Evolutionary conservation across 257 asterid species (phyloP), one percentile per base, ranked within the genome.

Genomic region (Mitragyna speciosa): DNA sequence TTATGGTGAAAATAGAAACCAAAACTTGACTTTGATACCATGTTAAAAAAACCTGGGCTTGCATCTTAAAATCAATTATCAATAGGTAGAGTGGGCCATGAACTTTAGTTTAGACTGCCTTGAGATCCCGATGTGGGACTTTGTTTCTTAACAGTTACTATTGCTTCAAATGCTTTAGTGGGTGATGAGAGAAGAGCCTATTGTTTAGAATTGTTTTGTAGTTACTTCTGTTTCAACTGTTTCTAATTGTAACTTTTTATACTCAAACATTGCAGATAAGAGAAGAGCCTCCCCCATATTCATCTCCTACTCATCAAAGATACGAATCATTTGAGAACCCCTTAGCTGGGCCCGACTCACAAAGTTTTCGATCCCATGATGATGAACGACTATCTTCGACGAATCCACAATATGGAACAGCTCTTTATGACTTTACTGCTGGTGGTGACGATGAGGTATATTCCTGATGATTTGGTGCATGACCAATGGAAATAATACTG

Each of bases 361-460:
- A 85, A 63, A 89, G 96, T 86, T 91, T 85, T 88, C 84, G 81
- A 66, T 83, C 91, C 45, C 89, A 78, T 51, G 95, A 92, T 72
- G 99, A 88, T 19, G 93, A 89, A 64, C 92, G 90, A 64, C 61
- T 85, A 78, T 92, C 97, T 88, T 91, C 98, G 15, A 91, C 95
- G 65, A 88, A 88, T 88, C 85, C 89, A 70, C 91, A 92, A 85
- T 79, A 65, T 43, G 99, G 98, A 75, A 71, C 94, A 79, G 99
- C 99, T 56, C 93, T 96, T 74, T 96, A 96, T 88, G 99, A 96
- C 88, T 96, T 96, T 89, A 92, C 94, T 80, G 99, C 99, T 78
- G 99, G 99, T 56, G 99, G 99, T 61, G 98, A 96, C 84, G 99
- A 96, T 83, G 99, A 96, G 98, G 99, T 94, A 84, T 79, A 79